Evolutionary conservation across 768 basidiomycete species (phyloP), one percentile per base, ranked within the genome.

Genomic region (Lepiota venenata): DNA sequence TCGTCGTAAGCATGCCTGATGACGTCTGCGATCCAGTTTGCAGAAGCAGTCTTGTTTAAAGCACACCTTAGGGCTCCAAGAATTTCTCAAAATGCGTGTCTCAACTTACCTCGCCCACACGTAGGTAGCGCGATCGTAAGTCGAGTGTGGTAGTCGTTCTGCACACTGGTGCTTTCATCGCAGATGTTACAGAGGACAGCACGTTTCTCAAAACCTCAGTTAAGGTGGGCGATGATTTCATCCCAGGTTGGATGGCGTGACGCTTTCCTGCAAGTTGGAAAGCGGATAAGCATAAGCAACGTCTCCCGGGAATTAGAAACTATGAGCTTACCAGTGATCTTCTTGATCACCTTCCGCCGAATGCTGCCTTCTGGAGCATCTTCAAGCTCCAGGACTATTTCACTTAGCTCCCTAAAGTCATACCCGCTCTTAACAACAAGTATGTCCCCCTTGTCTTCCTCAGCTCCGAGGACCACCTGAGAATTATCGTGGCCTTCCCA

Each of bases 1-100:
- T 88, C 87, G 53, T 92, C 89, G 59, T 92, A 97, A 0, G 89
- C 82, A 66, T 93, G 88, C 58, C 88, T 73, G 39, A 92, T 66
- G 35, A 94, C 81, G 66, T 96, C 93, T 1, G 91, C 86, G 58
- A 94, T 83, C 88, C 90, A 93, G 62, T 96, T 89, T 14, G 80
- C 82, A 15, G 80, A 76, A 3, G 84, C 82, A 10, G 85, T 83
- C 88, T 91, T 57, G 18, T 35, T 41, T 1, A 15, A 21, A 11
- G 22, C 40, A 15, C 22, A 39, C 16, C 6, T 29, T n/a, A n/a
- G 38, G 14, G 35, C 27, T 10, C 6, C 14, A 21, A 25, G 35
- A 50, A 32, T 32, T 32, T 8, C 32, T 32, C 9, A 3, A 32
- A 32, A 9, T 32, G 8, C 32, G 38, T 9, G 25, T 1, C 37